These are phyloP conservation scores for Syncephalastrum monosporum DNA, from an alignment of 371 early-diverging fungal species.

Conservation along the genomic window DNA sequence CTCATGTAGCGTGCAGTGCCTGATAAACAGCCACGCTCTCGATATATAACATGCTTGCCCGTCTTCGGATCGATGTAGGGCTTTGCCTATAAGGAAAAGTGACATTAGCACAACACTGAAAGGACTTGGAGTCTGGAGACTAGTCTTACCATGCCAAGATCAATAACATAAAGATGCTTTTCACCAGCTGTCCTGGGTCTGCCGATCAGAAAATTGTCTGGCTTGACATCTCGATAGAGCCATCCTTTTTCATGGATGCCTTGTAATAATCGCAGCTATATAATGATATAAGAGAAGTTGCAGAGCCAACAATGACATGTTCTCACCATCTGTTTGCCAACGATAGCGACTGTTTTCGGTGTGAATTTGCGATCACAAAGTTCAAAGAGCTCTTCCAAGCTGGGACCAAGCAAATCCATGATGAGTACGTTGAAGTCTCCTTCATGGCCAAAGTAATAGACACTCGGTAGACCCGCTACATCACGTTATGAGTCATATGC, in stretches of 20 bases:
- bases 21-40: slow-evolving; percentile 94
- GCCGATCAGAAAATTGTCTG: slow-evolving; percentile 97
- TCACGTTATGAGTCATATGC: slow-evolving; percentile 5
- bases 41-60: slow-evolving; percentile 94
- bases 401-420: slow-evolving; percentile 96
- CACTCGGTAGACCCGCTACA: slow-evolving; percentile 75
- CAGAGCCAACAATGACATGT: not conserved
- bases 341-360: slow-evolving; percentile 93
- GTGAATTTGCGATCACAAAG: slow-evolving; percentile 94
- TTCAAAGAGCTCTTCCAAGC: slow-evolving; percentile 96
- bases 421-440: slow-evolving; percentile 87
- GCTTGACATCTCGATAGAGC: slow-evolving; percentile 76
- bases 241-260: slow-evolving; percentile 46
- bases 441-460: slow-evolving; percentile 91
- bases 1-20: slow-evolving; percentile 99
- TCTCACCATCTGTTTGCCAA: slow-evolving; percentile 94
- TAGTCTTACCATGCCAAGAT: slow-evolving; percentile 85
- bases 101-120: no score
- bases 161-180: slow-evolving; percentile 94
- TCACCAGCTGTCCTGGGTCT: slow-evolving; percentile 73
- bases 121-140: no score
- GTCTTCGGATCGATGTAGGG: slow-evolving; percentile 94
- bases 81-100: slow-evolving; percentile 54
- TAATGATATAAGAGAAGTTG: not conserved
- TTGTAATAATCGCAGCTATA: slow-evolving; percentile 61